Percentiles rank a stretch among this genome's conserved stretches.
Evolutionary conservation across 192 early-diverging fungal species (phyloP).

Genomic region (Lobosporangium transversale): DNA sequence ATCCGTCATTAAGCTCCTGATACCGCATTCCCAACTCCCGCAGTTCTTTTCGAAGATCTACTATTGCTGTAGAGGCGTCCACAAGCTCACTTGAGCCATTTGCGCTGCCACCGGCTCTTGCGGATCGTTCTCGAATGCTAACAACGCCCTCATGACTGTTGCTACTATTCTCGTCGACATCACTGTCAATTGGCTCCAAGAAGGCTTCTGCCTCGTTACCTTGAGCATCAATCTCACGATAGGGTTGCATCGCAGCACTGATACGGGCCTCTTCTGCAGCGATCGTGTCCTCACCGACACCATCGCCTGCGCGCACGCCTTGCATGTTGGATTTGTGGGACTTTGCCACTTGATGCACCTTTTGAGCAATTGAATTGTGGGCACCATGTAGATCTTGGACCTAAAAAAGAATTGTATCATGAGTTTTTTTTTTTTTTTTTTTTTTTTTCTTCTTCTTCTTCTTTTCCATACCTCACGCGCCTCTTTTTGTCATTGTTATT

Average conservation of each 20-base stretch:
- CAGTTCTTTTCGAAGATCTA: slow-evolving; percentile 42
- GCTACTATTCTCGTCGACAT: background rate
- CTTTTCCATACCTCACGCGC: too few species aligned
- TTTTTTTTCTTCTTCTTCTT: too few species aligned
- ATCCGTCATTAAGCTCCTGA: slow-evolving; percentile 48
- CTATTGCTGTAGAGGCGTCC: slow-evolving; percentile 27
- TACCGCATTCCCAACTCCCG: slow-evolving; percentile 37
- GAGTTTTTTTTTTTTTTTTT: background rate
- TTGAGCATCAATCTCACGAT: slow-evolving; percentile 37
- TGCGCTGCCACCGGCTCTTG: background rate
- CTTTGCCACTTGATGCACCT: slow-evolving; percentile 49
- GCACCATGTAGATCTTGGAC: slow-evolving; percentile 51
- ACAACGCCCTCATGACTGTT: slow-evolving; percentile 24
- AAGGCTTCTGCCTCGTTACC: slow-evolving; percentile 27
- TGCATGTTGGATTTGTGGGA: slow-evolving; percentile 52
- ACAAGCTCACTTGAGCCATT: slow-evolving; percentile 8
- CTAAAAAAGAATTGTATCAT: background rate
- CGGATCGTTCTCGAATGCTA: slow-evolving; percentile 11
- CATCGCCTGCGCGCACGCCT: slow-evolving; percentile 33
- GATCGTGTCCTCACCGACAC: slow-evolving; percentile 39
- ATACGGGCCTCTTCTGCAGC: slow-evolving; percentile 29
- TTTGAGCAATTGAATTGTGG: slow-evolving; percentile 52
- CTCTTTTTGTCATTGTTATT: too few species aligned
- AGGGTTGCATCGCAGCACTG: slow-evolving; percentile 24
- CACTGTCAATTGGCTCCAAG: slow-evolving; percentile 13